Percentiles rank a stretch among this genome's conserved stretches.
Conservation (phyloP, 192 early-diverging fungal genomes). For the Lobosporangium transversale region DNA sequence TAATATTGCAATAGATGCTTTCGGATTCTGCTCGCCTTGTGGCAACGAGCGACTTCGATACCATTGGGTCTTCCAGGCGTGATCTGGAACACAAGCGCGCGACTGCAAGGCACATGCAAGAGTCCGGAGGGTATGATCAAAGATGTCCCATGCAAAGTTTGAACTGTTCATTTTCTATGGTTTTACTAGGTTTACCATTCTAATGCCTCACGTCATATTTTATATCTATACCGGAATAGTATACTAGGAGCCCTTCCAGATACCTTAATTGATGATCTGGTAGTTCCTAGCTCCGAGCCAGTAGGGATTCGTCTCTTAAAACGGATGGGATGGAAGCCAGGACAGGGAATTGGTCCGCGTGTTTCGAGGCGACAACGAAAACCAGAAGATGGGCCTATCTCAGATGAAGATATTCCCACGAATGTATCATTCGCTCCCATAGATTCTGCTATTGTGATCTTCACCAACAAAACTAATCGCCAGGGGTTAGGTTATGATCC, state of each 20-base stretch:
- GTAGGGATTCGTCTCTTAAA: slow-evolving; percentile 72
- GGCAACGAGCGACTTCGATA: slow-evolving; percentile 76
- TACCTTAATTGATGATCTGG: slow-evolving; percentile 64
- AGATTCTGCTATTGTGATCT: slow-evolving; percentile 63
- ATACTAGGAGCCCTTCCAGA: slow-evolving; percentile 56
- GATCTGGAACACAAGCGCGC: slow-evolving; percentile 65
- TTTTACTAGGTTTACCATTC: no score
- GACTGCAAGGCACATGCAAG: slow-evolving; percentile 54
- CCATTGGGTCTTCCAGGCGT: slow-evolving; percentile 67
- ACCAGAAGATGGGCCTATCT: slow-evolving; percentile 6
- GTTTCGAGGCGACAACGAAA: slow-evolving; percentile 53
- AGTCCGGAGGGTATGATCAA: slow-evolving; percentile 52
- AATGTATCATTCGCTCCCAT: slow-evolving; percentile 72
- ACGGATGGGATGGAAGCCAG: slow-evolving; percentile 89
- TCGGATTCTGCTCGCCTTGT: slow-evolving; percentile 59
- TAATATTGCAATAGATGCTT: slow-evolving; percentile 59
- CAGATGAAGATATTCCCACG: slow-evolving; percentile 57
- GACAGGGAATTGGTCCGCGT: slow-evolving; percentile 85
- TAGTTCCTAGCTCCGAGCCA: slow-evolving; percentile 71
- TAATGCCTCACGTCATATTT: no score
- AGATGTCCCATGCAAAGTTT: no score
- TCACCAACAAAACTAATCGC: slow-evolving; percentile 62
- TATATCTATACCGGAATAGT: no score
- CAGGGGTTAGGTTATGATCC: slow-evolving; percentile 81
- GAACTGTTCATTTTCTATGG: no score